phyloP scores from a whole-genome alignment of 305 asterid genomes.

The Withania somnifera region DNA sequence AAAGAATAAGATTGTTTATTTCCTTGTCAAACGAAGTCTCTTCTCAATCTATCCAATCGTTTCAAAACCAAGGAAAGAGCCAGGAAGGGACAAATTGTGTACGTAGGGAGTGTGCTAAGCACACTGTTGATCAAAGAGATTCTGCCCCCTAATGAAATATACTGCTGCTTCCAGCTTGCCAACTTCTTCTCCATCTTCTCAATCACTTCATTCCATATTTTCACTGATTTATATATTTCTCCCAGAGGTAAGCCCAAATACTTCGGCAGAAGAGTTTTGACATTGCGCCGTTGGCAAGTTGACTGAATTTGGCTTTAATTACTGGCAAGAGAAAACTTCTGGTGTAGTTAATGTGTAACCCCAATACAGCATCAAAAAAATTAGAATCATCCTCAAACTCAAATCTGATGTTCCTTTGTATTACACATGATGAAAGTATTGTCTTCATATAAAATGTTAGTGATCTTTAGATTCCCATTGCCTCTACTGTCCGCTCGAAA shows the following conservation, averaged over 20 bases:
- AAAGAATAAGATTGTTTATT: not conserved
- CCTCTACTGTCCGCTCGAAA: not conserved
- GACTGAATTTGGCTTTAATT: not conserved
- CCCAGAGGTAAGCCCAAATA: not conserved
- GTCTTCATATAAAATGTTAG: not conserved
- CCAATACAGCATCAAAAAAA: not conserved
- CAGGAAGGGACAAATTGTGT: not conserved
- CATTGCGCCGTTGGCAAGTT: not conserved
- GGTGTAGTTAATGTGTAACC: not conserved
- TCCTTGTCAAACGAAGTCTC: not conserved
- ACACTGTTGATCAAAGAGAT: not conserved
- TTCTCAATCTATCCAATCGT: not conserved
- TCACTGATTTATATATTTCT: not conserved
- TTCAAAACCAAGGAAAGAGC: not conserved
- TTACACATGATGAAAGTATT: not conserved
- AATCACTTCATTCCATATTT: not conserved
- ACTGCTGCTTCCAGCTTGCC: not conserved
- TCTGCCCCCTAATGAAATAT: not conserved
- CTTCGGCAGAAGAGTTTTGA: not conserved
- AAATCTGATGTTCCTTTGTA: not conserved
- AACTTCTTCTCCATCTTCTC: not conserved
- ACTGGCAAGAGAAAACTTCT: not conserved
- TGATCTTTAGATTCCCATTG: not conserved
- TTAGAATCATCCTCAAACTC: not conserved
- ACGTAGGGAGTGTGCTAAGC: not conserved